These are phyloP conservation scores for Periconia macrospinosa DNA, from an alignment of 2,329 filamentous ascomycete genomes.

Conservation along the genomic window DNA sequence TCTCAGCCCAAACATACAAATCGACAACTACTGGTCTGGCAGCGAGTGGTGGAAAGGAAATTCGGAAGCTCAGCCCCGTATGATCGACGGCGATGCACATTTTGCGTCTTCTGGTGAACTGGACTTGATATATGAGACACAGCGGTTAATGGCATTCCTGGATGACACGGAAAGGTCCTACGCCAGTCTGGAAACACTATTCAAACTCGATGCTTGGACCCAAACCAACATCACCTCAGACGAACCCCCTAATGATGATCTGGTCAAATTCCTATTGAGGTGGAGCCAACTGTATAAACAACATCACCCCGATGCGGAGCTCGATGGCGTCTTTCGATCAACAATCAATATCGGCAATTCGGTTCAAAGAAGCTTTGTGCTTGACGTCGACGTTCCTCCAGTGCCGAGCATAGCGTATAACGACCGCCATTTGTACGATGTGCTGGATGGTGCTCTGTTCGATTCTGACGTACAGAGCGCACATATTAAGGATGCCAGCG, in stretches of 20 bases:
- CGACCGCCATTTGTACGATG: slow-evolving; percentile 54
- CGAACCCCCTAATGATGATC: slow-evolving; percentile 30
- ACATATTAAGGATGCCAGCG: slow-evolving; percentile 44
- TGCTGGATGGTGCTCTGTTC: slow-evolving; percentile 55
- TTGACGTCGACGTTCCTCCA: slow-evolving; percentile 27
- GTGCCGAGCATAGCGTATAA: slow-evolving; percentile 17
- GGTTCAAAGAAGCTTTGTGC: slow-evolving; percentile 27
- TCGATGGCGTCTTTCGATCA: slow-evolving; percentile 50
- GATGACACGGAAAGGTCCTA: slow-evolving; percentile 61
- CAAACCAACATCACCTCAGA: slow-evolving; percentile 14
- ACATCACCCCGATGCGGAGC: slow-evolving; percentile 44
- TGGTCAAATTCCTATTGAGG: slow-evolving; percentile 51
- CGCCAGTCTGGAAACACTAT: slow-evolving; percentile 57
- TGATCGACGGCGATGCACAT: slow-evolving; percentile 48
- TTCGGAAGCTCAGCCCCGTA: slow-evolving; percentile 52
- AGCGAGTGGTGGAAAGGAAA: slow-evolving; percentile 65
- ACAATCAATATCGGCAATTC: slow-evolving; percentile 37
- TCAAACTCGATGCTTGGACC: slow-evolving; percentile 45
- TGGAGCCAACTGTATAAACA: slow-evolving; percentile 53
- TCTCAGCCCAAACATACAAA: slow-evolving; percentile 49
- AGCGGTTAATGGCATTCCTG: slow-evolving; percentile 64
- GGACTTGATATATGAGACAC: slow-evolving; percentile 59
- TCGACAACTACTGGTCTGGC: slow-evolving; percentile 58
- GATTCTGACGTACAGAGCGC: slow-evolving; percentile 23
- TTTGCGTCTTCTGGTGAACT: slow-evolving; percentile 28